Conservation (phyloP, 2,329 filamentous ascomycete genomes). For the Ilyonectria mors-panacis region DNA sequence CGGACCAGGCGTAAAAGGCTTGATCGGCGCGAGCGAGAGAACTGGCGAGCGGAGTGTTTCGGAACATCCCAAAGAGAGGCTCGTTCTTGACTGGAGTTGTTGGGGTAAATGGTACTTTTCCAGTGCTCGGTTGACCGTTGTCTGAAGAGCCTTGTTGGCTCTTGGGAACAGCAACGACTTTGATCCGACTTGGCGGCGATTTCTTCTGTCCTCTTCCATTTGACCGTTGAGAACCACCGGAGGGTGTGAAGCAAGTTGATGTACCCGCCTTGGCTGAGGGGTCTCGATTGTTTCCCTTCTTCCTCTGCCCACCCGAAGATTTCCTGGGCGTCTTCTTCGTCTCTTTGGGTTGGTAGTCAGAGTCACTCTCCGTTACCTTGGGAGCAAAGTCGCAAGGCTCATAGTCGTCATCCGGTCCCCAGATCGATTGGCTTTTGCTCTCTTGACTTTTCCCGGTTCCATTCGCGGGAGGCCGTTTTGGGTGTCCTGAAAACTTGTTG, state of each 20-base stretch:
- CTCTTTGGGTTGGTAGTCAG: conserved; percentile 31
- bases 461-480: too few relatives aligned
- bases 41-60: conserved; percentile 27
- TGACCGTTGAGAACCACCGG: not conserved
- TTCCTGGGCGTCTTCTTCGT: conserved; percentile 24
- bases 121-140: not conserved
- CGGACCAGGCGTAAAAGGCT: conserved; percentile 45
- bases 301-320: conserved; percentile 19
- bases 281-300: not conserved
- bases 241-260: not conserved
- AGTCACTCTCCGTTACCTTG: conserved; percentile 38
- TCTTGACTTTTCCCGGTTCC: too few relatives aligned
- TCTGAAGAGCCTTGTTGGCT: not conserved
- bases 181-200: not conserved
- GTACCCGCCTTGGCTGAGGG: not conserved
- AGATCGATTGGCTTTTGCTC: not conserved
- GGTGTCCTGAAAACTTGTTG: not conserved
- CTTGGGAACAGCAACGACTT: not conserved
- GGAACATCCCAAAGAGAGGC: conserved; percentile 41
- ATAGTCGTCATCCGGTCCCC: not conserved
- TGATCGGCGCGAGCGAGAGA: conserved; percentile 23
- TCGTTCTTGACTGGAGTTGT: conserved; percentile 29
- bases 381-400: conserved; percentile 10
- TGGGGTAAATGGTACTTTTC: not conserved
- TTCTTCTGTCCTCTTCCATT: too few relatives aligned